Percentiles rank a stretch among this genome's conserved stretches.
Evolutionary conservation across 1,139 yeast genomes (phyloP).

Genomic region (Yamadazyma sp.): DNA sequence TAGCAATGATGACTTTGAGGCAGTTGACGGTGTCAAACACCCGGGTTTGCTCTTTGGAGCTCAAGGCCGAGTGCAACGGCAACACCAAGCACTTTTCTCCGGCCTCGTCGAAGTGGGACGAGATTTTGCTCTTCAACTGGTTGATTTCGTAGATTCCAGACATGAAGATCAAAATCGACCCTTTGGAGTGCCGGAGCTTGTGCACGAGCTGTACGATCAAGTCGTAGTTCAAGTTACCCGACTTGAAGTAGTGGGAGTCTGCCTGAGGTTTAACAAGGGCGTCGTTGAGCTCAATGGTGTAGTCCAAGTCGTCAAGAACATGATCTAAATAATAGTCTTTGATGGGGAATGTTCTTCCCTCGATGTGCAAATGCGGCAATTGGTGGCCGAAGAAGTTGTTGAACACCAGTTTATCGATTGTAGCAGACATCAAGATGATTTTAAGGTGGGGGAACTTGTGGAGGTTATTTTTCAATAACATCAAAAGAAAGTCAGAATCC

Average conservation of each 20-base stretch:
- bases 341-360: conserved; percentile 93
- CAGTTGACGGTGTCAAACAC: conserved; percentile 58
- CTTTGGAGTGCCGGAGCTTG: conserved; percentile 48
- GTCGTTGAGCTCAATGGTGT: conserved; percentile 47
- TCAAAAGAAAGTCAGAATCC: conserved; percentile 83
- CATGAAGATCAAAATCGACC: conserved; percentile 80
- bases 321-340: conserved; percentile 70
- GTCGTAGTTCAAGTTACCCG: conserved; percentile 73
- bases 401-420: conserved; percentile 75
- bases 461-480: conserved; percentile 64
- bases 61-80: conserved; percentile 86
- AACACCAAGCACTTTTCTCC: conserved; percentile 43
- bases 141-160: conserved; percentile 92
- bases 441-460: conserved; percentile 53
- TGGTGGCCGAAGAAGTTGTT: conserved; percentile 55
- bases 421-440: conserved; percentile 90
- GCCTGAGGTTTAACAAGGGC: conserved; percentile 54
- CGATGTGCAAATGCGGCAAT: conserved; percentile 68
- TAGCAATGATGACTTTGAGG: conserved; percentile 84
- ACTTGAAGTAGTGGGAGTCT: conserved; percentile 60
- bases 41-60: conserved; percentile 76
- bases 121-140: conserved; percentile 32
- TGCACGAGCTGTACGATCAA: conserved; percentile 58
- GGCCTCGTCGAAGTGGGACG: conserved; percentile 13
- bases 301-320: conserved; percentile 55